These are phyloP conservation scores for Aeschynomene evenia DNA, from an alignment of 306 rosid species.

Conservation along the genomic window DNA sequence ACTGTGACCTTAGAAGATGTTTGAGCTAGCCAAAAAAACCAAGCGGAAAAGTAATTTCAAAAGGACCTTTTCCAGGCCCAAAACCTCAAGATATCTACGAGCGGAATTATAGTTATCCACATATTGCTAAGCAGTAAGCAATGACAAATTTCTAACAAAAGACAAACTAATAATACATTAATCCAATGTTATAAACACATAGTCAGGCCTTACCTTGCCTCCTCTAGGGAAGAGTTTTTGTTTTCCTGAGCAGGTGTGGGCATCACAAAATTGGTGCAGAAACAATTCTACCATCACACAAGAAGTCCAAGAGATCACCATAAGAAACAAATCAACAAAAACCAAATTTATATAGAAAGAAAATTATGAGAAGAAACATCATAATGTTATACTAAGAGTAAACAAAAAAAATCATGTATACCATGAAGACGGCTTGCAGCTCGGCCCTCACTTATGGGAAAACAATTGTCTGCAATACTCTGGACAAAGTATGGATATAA, in stretches of 20 bases:
- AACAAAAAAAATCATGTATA: slow-evolving; percentile 30
- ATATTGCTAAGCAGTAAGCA: slow-evolving; percentile 12
- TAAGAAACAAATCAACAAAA: slow-evolving; percentile 24
- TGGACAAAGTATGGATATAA: slow-evolving; percentile 34
- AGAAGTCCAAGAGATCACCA: slow-evolving; percentile 35
- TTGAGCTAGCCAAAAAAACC: slow-evolving; percentile 27
- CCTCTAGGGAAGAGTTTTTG: slow-evolving; percentile 82
- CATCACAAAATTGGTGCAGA: slow-evolving; percentile 90
- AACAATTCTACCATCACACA: slow-evolving; percentile 62
- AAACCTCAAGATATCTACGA: slow-evolving; percentile 19
- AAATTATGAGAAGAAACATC: not conserved
- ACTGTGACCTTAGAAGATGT: slow-evolving; percentile 12
- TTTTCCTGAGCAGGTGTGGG: slow-evolving; percentile 84
- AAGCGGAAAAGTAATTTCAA: slow-evolving; percentile 7
- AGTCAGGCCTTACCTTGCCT: slow-evolving; percentile 63
- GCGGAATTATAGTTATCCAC: slow-evolving; percentile 10
- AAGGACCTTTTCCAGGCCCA: not conserved
- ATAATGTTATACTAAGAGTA: not conserved
- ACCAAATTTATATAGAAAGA: not conserved
- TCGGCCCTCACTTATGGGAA: slow-evolving; percentile 62
- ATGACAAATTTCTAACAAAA: not conserved
- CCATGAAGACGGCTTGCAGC: slow-evolving; percentile 86
- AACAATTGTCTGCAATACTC: slow-evolving; percentile 84
- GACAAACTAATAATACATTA: slow-evolving; percentile 13
- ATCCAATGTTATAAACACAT: not conserved